Base-by-base conservation (phyloP, 805 yeast species). In the Candida ovalis region DNA sequence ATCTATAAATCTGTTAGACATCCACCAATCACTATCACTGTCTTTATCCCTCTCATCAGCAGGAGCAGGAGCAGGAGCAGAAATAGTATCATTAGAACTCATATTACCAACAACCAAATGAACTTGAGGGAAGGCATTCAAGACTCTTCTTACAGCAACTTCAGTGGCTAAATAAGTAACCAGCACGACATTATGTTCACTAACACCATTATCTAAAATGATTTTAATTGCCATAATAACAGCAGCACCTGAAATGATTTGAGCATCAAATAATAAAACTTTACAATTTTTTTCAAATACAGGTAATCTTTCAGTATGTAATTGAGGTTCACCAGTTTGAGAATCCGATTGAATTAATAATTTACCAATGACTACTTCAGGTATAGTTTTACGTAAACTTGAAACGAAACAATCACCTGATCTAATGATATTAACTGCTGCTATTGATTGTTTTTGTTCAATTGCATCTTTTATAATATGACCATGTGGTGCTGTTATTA, bases 141-240 rank as follows among this genome's bases (percentile, higher is more conserved):
- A 64, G 2, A 92, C 76, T 46, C 97, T 74, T 48, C 86, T 71
- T 5, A 88, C 66, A 3, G 96, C 97, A 33, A 81, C 72, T 55
- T 86, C 94, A 0, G 95, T 81, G n/a, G 89, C 86, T 45, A 85
- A 64, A 59, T 86, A 87, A 4, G 84, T 70, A 12, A 89, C 81
- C 46, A 90, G 72, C 2, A 83, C 76, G 21, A 94, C 85, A 54
- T 86, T 77, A 27, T 74, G 69, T 43, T 78, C 76, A 8, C 64
- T 57, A 21, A 88, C 84, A 6, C 84, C 86, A 62, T 92, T 95
- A 61, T 92, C 98, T 15, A 87, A 56, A 43, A 92, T 69, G 3
- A 92, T 90, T 58, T 89, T 94, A 40, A 88, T 80, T 0, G 97
- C 96, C 98, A 92, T 94, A 39, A 89, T 86, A 1, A 91, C 84